These are phyloP conservation scores for Akebia trifoliata DNA, from an alignment of 164 flowering plant species.

Conservation along the genomic window DNA sequence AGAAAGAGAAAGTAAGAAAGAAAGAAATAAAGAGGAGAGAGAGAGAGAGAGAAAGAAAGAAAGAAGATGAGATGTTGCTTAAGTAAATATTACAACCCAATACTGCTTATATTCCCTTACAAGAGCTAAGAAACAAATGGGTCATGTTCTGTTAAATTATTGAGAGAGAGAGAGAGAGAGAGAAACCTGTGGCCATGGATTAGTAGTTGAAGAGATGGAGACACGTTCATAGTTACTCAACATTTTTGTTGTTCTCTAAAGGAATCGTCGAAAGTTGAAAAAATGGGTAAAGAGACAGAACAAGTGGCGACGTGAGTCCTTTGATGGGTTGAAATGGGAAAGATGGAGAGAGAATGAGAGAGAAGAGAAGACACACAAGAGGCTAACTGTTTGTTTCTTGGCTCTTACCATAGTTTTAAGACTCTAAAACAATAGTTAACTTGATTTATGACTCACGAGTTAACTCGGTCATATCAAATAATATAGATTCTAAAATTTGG, in stretches of 20 bases:
- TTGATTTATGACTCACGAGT: too few species aligned
- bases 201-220: slow-evolving; percentile 11
- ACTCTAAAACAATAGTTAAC: too few species aligned
- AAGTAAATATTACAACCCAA: slow-evolving; percentile 13
- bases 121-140: slow-evolving; percentile 29
- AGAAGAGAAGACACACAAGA: neutral
- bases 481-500: too few species aligned
- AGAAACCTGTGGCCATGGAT: slow-evolving; percentile 26
- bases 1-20: slow-evolving; percentile 2
- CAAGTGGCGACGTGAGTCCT: slow-evolving; percentile 36
- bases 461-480: too few species aligned
- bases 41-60: neutral
- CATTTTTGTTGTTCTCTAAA: slow-evolving; percentile 9
- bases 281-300: slow-evolving; percentile 36
- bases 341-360: slow-evolving; percentile 11
- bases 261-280: slow-evolving; percentile 26
- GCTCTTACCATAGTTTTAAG: too few species aligned
- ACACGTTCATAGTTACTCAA: slow-evolving; percentile 7
- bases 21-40: slow-evolving; percentile 3
- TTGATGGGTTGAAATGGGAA: slow-evolving; percentile 20
- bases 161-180: slow-evolving; percentile 16
- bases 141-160: slow-evolving; percentile 23
- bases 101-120: slow-evolving; percentile 20
- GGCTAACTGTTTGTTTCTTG: neutral
- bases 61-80: neutral